phyloP scores from a whole-genome alignment of 2,329 filamentous ascomycete species.

The Alternaria alternata region DNA sequence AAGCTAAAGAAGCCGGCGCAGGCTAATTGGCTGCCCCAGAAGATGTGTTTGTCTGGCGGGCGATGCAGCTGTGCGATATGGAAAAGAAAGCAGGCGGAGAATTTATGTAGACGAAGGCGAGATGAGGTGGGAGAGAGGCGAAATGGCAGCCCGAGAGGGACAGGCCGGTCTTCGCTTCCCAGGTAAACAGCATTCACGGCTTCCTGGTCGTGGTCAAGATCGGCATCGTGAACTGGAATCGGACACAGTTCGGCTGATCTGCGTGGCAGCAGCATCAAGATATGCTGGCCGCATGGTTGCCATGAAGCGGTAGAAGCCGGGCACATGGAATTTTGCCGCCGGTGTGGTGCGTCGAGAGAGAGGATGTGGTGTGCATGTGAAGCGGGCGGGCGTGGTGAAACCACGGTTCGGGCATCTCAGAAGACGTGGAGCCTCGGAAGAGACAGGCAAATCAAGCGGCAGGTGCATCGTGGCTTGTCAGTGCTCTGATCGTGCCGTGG shows the following conservation, averaged over 20 bases:
- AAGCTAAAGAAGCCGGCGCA: constrained; percentile 14
- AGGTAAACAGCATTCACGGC: neutral
- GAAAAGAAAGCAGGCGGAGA: neutral
- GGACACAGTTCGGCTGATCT: constrained; percentile 18
- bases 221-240: constrained; percentile 10
- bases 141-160: constrained; percentile 9
- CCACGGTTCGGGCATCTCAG: neutral
- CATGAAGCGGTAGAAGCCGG: constrained; percentile 10
- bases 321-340: constrained; percentile 2
- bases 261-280: constrained; percentile 10
- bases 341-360: neutral
- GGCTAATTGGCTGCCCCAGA: constrained; percentile 9
- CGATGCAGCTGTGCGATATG: constrained; percentile 10
- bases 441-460: neutral
- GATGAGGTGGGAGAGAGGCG: neutral
- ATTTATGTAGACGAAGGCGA: neutral
- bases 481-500: constrained; percentile 1
- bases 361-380: constrained; percentile 3
- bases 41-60: constrained; percentile 6
- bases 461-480: constrained; percentile 1
- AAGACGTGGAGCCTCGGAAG: neutral
- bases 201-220: constrained; percentile 10
- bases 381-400: constrained; percentile 1
- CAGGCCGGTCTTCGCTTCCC: neutral
- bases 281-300: neutral